Conservation (phyloP, 257 asterid species). For the Cruciata laevipes region DNA sequence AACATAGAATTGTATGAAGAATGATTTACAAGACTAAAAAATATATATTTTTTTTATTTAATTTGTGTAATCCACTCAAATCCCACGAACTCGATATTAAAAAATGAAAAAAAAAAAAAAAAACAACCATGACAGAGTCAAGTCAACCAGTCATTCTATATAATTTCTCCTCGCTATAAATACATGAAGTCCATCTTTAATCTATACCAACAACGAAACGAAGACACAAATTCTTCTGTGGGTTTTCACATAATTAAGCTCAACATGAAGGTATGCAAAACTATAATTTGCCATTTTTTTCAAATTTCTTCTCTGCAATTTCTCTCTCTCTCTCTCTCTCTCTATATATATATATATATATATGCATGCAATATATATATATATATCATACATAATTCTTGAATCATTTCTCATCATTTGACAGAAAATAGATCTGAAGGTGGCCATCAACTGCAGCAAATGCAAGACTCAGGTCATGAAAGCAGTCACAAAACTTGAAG, state of each 20-base stretch:
- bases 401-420: neutral
- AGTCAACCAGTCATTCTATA: neutral
- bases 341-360: too few relatives aligned
- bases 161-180: neutral
- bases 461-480: constrained; percentile 8
- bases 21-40: too few relatives aligned
- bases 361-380: too few relatives aligned
- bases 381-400: neutral
- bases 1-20: neutral
- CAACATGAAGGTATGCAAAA: neutral
- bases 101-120: too few relatives aligned
- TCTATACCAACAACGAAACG: neutral
- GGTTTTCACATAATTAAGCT: too few relatives aligned
- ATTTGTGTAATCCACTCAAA: too few relatives aligned
- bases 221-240: neutral
- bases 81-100: neutral
- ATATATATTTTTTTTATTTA: too few relatives aligned
- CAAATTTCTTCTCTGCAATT: neutral
- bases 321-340: too few relatives aligned
- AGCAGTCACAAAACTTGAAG: constrained; percentile 17
- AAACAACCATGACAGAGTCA: neutral
- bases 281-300: neutral
- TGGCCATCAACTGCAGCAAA: constrained; percentile 11
- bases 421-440: constrained; percentile 14
- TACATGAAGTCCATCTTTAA: neutral